These are phyloP conservation scores for Kwoniella mangroviensis DNA, from an alignment of 768 basidiomycete genomes.

Conservation along the genomic window DNA sequence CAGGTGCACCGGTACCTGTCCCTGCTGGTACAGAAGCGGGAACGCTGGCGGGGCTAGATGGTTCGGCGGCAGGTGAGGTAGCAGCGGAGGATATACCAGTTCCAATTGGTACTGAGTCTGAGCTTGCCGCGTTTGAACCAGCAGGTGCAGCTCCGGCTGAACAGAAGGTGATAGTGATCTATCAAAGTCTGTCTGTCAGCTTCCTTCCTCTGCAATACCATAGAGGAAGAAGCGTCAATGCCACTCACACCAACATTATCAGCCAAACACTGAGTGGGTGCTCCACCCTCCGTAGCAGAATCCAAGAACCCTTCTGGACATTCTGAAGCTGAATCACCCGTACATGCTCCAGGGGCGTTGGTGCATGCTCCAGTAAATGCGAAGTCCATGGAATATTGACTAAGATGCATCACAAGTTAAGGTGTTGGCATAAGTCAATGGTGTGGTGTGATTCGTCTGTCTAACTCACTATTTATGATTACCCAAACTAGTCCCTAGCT, in stretches of 20 bases:
- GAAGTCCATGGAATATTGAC: slow-evolving; percentile 8
- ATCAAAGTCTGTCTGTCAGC: background rate
- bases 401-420: background rate
- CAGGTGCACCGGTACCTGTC: background rate
- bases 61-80: background rate
- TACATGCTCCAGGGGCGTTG: background rate
- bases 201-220: background rate
- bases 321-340: slow-evolving; percentile 5
- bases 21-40: background rate
- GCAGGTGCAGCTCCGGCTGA: background rate
- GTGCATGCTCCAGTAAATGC: slow-evolving; percentile 13
- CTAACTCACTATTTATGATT: slow-evolving; percentile 9
- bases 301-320: slow-evolving; percentile 28
- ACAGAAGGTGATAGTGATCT: slow-evolving; percentile 39
- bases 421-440: too few species aligned
- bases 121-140: background rate
- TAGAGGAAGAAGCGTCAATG: background rate
- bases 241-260: slow-evolving; percentile 32
- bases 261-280: slow-evolving; percentile 12
- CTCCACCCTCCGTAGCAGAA: slow-evolving; percentile 21
- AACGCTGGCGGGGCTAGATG: too few species aligned
- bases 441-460: too few species aligned
- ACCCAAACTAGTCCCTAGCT: slow-evolving; percentile 2
- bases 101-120: background rate
- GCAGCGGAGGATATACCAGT: background rate